These are phyloP conservation scores for Mangifera indica DNA, from an alignment of 345 rosid species.

Conservation along the genomic window DNA sequence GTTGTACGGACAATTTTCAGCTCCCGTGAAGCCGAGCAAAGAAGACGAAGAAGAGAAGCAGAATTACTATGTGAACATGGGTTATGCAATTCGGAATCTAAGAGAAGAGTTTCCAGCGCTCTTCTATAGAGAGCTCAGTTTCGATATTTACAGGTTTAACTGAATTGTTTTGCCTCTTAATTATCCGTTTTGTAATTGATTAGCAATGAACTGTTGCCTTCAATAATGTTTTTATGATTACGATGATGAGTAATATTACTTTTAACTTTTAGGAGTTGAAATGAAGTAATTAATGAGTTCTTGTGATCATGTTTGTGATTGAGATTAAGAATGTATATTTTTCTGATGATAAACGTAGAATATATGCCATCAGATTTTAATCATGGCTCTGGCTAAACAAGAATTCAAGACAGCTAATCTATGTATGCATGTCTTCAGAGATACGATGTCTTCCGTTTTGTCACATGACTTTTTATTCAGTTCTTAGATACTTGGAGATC, in stretches of 20 bases:
- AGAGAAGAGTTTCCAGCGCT: conserved; percentile 74
- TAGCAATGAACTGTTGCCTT: not conserved
- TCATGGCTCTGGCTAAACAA: not conserved
- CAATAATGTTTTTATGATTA: too few relatives aligned
- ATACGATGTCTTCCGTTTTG: not conserved
- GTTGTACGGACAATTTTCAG: conserved; percentile 48
- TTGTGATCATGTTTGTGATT: not conserved
- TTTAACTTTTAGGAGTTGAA: not conserved
- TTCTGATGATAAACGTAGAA: not conserved
- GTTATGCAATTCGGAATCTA: conserved; percentile 71
- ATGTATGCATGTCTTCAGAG: not conserved
- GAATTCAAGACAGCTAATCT: not conserved
- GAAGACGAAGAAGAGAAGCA: conserved; percentile 70
- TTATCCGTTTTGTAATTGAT: not conserved
- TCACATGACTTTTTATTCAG: not conserved
- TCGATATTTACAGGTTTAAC: conserved; percentile 79
- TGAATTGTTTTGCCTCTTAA: not conserved
- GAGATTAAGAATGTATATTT: not conserved
- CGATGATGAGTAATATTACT: not conserved
- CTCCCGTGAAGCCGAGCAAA: conserved; percentile 56
- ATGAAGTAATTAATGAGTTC: not conserved
- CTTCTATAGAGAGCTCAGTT: conserved; percentile 60
- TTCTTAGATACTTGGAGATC: not conserved
- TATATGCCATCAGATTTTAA: not conserved
- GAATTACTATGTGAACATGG: conserved; percentile 73